phyloP scores from a whole-genome alignment of 2,329 filamentous ascomycete genomes.

The Sporothrix phasma region DNA sequence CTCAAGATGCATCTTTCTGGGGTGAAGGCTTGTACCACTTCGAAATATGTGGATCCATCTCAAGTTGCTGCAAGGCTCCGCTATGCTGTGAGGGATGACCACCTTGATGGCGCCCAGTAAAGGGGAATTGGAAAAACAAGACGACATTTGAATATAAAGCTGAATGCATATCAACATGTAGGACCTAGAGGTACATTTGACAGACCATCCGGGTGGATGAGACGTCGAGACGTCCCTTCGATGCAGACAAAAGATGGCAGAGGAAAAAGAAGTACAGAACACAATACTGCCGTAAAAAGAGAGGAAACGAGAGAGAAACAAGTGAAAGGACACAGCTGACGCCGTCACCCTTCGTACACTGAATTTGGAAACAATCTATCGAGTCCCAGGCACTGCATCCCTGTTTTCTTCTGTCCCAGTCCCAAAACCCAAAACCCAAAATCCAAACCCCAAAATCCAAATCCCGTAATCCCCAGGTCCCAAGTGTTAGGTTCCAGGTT shows the following conservation, averaged over 20 bases:
- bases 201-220: no score
- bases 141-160: no score
- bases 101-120: no score
- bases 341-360: neutral
- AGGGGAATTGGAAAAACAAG: no score
- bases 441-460: no score
- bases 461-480: no score
- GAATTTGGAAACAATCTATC: neutral
- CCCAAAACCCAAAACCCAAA: no score
- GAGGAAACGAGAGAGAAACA: neutral
- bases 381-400: neutral
- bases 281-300: neutral
- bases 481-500: no score
- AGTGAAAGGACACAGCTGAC: neutral
- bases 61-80: neutral
- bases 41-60: neutral
- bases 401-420: neutral
- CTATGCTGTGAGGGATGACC: neutral
- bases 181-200: neutral
- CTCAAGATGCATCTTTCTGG: no score
- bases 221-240: no score
- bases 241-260: neutral
- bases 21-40: neutral
- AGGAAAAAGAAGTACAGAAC: neutral
- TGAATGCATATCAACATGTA: neutral